Percentiles rank a stretch among this genome's conserved stretches.
Evolutionary conservation across 306 rosid species (phyloP).

Genomic region (Acacia confusa): DNA sequence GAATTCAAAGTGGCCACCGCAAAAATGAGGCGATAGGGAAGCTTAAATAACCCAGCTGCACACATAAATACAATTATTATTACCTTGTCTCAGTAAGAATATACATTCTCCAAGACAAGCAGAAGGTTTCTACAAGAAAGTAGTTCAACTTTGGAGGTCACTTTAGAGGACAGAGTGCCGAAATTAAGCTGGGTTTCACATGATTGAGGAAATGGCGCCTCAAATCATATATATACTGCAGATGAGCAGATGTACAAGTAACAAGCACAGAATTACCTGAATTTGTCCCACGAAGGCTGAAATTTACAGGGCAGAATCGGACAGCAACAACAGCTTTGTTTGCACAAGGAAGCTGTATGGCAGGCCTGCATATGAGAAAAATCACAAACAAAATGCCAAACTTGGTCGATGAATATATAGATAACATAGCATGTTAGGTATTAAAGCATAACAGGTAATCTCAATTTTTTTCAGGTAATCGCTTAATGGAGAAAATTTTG

Average conservation of each 20-base stretch:
- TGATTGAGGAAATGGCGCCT: constrained; percentile 19
- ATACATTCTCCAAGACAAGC: constrained; percentile 19
- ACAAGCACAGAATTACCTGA: constrained; percentile 49
- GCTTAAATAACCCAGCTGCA: constrained; percentile 78
- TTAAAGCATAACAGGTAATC: constrained; percentile 11
- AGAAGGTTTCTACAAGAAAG: background rate
- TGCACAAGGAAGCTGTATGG: constrained; percentile 87
- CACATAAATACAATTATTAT: constrained; percentile 30
- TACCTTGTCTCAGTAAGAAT: background rate
- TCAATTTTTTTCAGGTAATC: background rate
- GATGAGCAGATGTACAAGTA: constrained; percentile 10
- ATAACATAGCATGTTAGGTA: background rate
- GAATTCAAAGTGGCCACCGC: constrained; percentile 91
- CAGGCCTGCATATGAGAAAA: constrained; percentile 66
- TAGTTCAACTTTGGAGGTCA: constrained; percentile 2
- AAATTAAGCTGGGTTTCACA: background rate
- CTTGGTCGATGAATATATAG: background rate
- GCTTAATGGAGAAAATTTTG: background rate
- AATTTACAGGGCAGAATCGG: constrained; percentile 72
- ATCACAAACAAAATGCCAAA: constrained; percentile 23
- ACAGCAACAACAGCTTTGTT: constrained; percentile 84
- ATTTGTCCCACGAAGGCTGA: constrained; percentile 63
- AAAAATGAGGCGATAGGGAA: constrained; percentile 85
- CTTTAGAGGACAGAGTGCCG: background rate
- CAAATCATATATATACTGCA: background rate